These are phyloP conservation scores for Anisogramma anomala DNA, from an alignment of 2,329 filamentous ascomycete species.

Conservation along the genomic window DNA sequence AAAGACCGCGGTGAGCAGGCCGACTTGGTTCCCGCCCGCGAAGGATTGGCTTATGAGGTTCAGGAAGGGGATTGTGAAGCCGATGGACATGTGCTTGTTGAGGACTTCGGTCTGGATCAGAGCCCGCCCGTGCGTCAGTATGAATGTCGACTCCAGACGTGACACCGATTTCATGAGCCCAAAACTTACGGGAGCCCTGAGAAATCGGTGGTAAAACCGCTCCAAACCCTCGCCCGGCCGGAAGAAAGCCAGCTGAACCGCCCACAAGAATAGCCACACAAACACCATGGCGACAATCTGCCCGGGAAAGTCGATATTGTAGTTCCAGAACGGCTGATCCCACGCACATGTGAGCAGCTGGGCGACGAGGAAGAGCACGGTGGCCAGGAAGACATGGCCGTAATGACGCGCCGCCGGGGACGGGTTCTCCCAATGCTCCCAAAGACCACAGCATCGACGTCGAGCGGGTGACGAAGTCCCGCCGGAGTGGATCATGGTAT, in stretches of 20 bases:
- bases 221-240: conserved; percentile 17
- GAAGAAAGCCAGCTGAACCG: conserved; percentile 14
- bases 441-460: background rate
- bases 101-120: conserved; percentile 33
- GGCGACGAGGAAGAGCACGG: conserved; percentile 28
- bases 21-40: conserved; percentile 25
- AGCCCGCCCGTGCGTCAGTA: conserved; percentile 10
- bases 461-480: background rate
- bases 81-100: conserved; percentile 39
- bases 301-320: conserved; percentile 32
- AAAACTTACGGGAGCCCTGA: conserved; percentile 18
- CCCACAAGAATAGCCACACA: conserved; percentile 27
- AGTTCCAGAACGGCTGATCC: conserved; percentile 24
- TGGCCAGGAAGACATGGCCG: conserved; percentile 19
- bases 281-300: conserved; percentile 37
- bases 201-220: conserved; percentile 17
- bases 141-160: background rate
- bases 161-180: too few species aligned
- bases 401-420: conserved; percentile 2
- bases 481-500: conserved; percentile 4
- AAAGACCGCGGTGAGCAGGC: conserved; percentile 32
- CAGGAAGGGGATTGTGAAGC: conserved; percentile 38
- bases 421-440: background rate
- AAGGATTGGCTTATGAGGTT: conserved; percentile 30
- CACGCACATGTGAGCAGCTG: conserved; percentile 37